Evolutionary conservation across 2,329 filamentous ascomycete genomes (phyloP), one percentile per base, ranked within the genome.

Genomic region (Diaporthe sp.): DNA sequence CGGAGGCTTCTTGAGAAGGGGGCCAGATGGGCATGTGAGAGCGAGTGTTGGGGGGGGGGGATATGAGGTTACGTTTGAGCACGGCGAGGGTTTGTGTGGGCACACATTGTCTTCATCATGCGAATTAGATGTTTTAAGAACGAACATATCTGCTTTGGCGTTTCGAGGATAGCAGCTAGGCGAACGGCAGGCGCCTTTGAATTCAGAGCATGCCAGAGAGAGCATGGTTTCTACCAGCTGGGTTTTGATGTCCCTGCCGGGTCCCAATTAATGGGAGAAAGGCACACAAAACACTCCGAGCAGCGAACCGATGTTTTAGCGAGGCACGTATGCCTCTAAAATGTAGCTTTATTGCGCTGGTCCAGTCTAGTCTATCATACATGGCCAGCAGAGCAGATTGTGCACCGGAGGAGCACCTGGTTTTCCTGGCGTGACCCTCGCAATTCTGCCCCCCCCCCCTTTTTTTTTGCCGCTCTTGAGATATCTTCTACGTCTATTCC

Each of bases 311-410:
- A 28, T 49, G 6, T 31, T 67, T 62, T 17, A 67, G 57, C 61
- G 75, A 76, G 75, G 73, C 75, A 75, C 75, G 75, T 76, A 73
- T 76, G 73, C 75, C 75, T 73, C 75, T 71, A 17, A 76, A 76
- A 55, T 61, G 49, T 76, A 71, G 62, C 61, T 76, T 76, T 70
- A 70, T 75, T 51, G 51, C 42, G 68, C 58, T 70, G 53, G 53
- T 34, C 55, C 70, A 61, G 34, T 75, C 73, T 76, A 76, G 25
- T 72, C 61, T 76, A 76, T 51, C 37, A 62, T 75, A 76, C 75
- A 75, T 61, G 28, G 68, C 73, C 70, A 65, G 70, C 53, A 39
- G 25, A 61, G 44, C 62, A 60, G 37, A 42, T 34, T 10, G 22
- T 25, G 28, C 51, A n/a, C 31, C 75, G 49, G 12, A 28, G 17